Conservation (phyloP, 2,329 filamentous ascomycete species). For the Penicillium sp. region DNA sequence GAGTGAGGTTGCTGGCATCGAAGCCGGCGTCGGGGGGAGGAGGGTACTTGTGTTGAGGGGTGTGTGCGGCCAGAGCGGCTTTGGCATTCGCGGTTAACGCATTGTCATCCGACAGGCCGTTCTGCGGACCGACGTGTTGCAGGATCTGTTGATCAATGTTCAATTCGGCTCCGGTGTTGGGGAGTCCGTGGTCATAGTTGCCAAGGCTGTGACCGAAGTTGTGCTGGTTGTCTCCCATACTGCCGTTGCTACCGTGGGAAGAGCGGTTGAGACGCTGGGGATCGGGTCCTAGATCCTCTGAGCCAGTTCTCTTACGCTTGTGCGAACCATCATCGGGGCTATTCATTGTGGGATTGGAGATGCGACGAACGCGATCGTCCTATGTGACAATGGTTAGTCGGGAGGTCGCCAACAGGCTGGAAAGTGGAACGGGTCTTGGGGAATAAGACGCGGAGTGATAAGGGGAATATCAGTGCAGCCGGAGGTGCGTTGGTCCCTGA, state of each 20-base stretch:
- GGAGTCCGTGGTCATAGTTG: slow-evolving; percentile 44
- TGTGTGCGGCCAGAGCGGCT: slow-evolving; percentile 48
- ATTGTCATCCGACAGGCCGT: slow-evolving; percentile 53
- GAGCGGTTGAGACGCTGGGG: slow-evolving; percentile 44
- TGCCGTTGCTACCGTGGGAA: slow-evolving; percentile 44
- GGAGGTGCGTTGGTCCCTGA: slow-evolving; percentile 5
- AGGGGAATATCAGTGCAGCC: slow-evolving; percentile 6
- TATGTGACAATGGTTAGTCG: slow-evolving; percentile 22
- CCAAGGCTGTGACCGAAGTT: slow-evolving; percentile 38
- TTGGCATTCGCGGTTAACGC: slow-evolving; percentile 51
- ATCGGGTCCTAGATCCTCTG: slow-evolving; percentile 43
- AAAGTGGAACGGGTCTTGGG: neutral
- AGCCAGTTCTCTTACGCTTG: slow-evolving; percentile 46
- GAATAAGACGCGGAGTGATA: neutral
- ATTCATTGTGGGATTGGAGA: slow-evolving; percentile 44
- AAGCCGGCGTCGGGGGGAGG: slow-evolving; percentile 44
- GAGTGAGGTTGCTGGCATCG: slow-evolving; percentile 39
- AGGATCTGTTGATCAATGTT: slow-evolving; percentile 51
- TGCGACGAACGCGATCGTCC: slow-evolving; percentile 18
- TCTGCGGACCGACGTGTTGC: slow-evolving; percentile 55
- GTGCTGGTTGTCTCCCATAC: slow-evolving; percentile 36
- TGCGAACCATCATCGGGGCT: slow-evolving; percentile 37
- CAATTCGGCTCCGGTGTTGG: slow-evolving; percentile 38
- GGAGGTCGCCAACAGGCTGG: neutral
- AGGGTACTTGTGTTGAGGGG: slow-evolving; percentile 47